Conservation (phyloP, 2,329 filamentous ascomycete genomes). For the Fusarium stilboides region DNA sequence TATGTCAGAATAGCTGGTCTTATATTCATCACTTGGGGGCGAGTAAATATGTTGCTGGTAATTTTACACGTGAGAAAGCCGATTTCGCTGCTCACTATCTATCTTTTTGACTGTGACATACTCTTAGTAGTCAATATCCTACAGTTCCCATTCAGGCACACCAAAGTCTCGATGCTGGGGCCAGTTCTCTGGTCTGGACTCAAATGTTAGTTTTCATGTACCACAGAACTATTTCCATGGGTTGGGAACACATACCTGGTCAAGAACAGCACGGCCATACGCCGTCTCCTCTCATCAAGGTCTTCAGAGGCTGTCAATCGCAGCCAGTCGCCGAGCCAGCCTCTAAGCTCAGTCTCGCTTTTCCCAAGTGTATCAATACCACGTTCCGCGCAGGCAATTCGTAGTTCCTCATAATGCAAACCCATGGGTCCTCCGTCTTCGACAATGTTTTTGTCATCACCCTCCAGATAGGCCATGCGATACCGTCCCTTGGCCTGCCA, state of each 20-base stretch:
- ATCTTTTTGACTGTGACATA: conserved; percentile 8
- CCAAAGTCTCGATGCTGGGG: conserved; percentile 59
- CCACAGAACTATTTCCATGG: background rate
- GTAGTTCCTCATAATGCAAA: conserved; percentile 75
- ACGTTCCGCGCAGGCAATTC: conserved; percentile 79
- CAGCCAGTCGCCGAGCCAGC: conserved; percentile 64
- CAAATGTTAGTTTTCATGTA: conserved; percentile 24
- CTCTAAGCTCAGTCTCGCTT: conserved; percentile 70
- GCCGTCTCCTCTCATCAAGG: conserved; percentile 55
- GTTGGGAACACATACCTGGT: conserved; percentile 56
- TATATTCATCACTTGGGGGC: conserved; percentile 18
- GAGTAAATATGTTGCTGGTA: conserved; percentile 8
- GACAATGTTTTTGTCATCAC: conserved; percentile 79
- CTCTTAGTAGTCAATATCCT: conserved; percentile 12
- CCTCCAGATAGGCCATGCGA: conserved; percentile 74
- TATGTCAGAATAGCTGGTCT: conserved; percentile 6
- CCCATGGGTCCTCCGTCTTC: conserved; percentile 70
- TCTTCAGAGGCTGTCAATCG: conserved; percentile 59
- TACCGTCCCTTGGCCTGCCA: conserved; percentile 68
- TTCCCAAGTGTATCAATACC: conserved; percentile 72
- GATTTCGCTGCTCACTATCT: conserved; percentile 13
- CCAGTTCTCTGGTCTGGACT: conserved; percentile 58
- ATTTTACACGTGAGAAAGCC: conserved; percentile 35
- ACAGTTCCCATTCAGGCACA: conserved; percentile 61
- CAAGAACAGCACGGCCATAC: conserved; percentile 59